These are phyloP conservation scores for Myriangium duriaei DNA, from an alignment of 2,329 filamentous ascomycete genomes.

Conservation along the genomic window DNA sequence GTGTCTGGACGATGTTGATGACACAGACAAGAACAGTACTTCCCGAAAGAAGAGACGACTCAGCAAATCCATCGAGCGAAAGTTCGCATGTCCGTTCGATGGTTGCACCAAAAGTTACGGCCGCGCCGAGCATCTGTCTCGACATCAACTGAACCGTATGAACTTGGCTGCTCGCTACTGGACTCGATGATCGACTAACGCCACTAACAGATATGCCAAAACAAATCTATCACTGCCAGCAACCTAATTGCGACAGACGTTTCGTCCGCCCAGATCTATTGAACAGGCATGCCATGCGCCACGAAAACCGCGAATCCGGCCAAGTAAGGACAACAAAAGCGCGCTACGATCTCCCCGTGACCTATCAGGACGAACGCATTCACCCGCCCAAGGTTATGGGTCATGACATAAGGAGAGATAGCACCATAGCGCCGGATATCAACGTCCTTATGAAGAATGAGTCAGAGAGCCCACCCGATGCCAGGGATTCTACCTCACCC, in stretches of 20 bases:
- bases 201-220: slow-evolving; percentile 67
- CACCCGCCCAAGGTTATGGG: no score
- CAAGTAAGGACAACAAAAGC: slow-evolving; percentile 25
- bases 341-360: slow-evolving; percentile 5
- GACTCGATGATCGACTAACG: no score
- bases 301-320: slow-evolving; percentile 55
- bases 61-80: slow-evolving; percentile 45
- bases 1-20: no score
- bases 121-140: slow-evolving; percentile 88
- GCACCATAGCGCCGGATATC: slow-evolving; percentile 4
- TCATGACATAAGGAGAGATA: slow-evolving; percentile 9
- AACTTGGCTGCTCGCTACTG: no score
- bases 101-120: slow-evolving; percentile 95
- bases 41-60: slow-evolving; percentile 21
- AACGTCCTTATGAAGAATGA: no score
- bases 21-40: background rate
- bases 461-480: no score
- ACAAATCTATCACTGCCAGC: slow-evolving; percentile 88
- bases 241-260: slow-evolving; percentile 74
- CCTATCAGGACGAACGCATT: slow-evolving; percentile 6
- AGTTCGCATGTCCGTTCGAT: slow-evolving; percentile 58
- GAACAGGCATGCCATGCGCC: slow-evolving; percentile 46
- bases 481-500: no score
- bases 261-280: slow-evolving; percentile 92
- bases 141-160: slow-evolving; percentile 88